These are phyloP conservation scores for Saccharum hybrid DNA, from an alignment of 202 grass and related monocot genomes.

Conservation along the genomic window DNA sequence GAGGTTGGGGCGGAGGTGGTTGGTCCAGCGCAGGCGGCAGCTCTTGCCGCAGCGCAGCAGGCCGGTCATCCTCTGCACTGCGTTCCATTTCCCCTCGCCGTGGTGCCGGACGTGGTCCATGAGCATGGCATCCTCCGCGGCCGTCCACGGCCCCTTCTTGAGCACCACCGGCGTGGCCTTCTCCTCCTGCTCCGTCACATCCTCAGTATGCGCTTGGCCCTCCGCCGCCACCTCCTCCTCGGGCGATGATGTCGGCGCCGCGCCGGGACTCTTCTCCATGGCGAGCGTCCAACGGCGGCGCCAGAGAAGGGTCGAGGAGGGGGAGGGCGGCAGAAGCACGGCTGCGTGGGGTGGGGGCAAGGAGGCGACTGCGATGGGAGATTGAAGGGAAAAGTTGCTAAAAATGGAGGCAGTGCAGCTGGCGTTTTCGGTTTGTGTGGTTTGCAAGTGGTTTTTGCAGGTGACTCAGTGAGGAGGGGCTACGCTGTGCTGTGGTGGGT, in stretches of 20 bases:
- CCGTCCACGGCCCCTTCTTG: conserved; percentile 68
- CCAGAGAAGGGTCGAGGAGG: neutral
- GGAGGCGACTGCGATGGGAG: conserved; percentile 10
- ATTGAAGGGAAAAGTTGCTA: conserved; percentile 46
- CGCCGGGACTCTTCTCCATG: conserved; percentile 37
- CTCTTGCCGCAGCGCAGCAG: conserved; percentile 85
- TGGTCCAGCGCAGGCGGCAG: conserved; percentile 77
- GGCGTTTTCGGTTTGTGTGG: conserved; percentile 48
- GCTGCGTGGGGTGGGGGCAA: neutral
- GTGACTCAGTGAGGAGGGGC: conserved; percentile 15
- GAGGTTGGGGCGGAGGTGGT: conserved; percentile 81
- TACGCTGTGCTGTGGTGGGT: conserved; percentile 15
- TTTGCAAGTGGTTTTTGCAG: conserved; percentile 60
- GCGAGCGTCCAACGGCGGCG: neutral
- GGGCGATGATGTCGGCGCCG: neutral
- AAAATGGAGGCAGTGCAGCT: conserved; percentile 49
- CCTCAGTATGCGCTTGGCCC: neutral
- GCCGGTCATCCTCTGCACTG: conserved; percentile 55
- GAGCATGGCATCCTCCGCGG: conserved; percentile 56
- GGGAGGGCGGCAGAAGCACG: neutral
- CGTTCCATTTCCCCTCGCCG: conserved; percentile 72
- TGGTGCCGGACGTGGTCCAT: conserved; percentile 56
- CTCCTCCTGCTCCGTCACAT: neutral
- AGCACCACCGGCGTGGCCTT: conserved; percentile 11
- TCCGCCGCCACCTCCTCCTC: conserved; percentile 16